Evolutionary conservation across 2,329 filamentous ascomycete genomes (phyloP), one percentile per base, ranked within the genome.

Genomic region (Claviceps sp.): DNA sequence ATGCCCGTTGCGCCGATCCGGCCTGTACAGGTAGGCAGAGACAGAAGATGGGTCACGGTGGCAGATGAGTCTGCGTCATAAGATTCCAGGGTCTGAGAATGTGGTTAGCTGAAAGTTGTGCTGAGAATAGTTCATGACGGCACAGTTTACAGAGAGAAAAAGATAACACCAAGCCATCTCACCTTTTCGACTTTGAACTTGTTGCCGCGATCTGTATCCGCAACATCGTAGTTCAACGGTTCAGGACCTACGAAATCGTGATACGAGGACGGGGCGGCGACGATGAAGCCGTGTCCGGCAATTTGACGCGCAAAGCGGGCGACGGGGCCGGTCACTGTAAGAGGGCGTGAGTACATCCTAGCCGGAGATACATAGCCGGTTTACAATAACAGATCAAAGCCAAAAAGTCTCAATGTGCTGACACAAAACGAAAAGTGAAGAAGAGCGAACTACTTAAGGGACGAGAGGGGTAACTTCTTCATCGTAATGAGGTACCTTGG

Each of bases 171-270:
- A 44, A 6, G 1, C 1, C 1, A 29, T 38, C 3, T 45, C 44
- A 82, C 84, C 75, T 94, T 94, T 58, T 78, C 76, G 55, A 93
- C 75, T 66, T 96, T 96, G 78, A 81, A 94, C 54, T 80, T 77
- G 65, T 96, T 97, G 23, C 91, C 90, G 44, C 80, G 75, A 65
- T 95, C 88, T 0, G 91, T 97, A 50, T 93, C 90, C 2, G 86
- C 85, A 0, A 76, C 88, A 63, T 96, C 87, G 66, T 96, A 96
- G 48, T 86, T 79, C 42, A 96, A 74, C 11, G 90, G 74, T 61
- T 91, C 87, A 0, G 89, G 87, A 4, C 86, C 86, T 1, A 83
- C 88, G 69, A 96, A 96, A 68, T 96, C 90, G 65, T 96, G 90
- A 69, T 95, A 96, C 36, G 84, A 90, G 38, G 86, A 93, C 0